Evolutionary conservation across 371 early-diverging fungal species (phyloP).

Genomic region (Capillidium rhysosporum): DNA sequence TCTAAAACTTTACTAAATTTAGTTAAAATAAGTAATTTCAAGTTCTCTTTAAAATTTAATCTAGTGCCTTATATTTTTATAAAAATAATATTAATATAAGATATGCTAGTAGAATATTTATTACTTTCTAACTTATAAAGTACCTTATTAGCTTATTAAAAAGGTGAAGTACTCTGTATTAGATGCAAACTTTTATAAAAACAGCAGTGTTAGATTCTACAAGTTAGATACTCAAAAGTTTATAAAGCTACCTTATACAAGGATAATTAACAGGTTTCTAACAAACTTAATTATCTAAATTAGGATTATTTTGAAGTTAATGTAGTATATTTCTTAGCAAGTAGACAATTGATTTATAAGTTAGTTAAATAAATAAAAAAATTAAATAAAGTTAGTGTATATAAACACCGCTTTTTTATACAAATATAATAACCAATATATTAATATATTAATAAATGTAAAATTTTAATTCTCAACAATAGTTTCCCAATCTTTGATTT

Average conservation of each 20-base stretch:
- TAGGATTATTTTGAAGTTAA: conserved; percentile 23
- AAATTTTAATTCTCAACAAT: no score
- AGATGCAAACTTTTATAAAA: conserved; percentile 62
- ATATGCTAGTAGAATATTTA: conserved; percentile 86
- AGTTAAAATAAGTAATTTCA: no score
- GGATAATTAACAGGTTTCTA: conserved; percentile 27
- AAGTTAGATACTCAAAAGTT: conserved; percentile 27
- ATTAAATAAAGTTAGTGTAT: no score
- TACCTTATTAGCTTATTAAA: conserved; percentile 79
- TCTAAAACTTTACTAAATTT: no score
- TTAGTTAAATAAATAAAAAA: conserved; percentile 19
- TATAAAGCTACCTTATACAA: conserved; percentile 29
- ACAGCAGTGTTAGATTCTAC: conserved; percentile 71
- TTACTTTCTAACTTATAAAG: conserved; percentile 60
- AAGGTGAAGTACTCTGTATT: conserved; percentile 61
- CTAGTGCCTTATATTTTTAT: no score
- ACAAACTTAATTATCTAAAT: conserved; percentile 25
- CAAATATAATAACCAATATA: no score
- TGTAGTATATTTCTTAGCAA: conserved; percentile 79
- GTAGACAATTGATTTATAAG: conserved; percentile 46
- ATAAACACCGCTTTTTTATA: no score
- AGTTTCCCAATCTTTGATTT: no score
- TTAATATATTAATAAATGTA: no score
- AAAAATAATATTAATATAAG: no score
- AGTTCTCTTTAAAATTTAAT: no score